Evolutionary conservation across 495 filamentous ascomycete species (phyloP), one percentile per base, ranked within the genome.

Genomic region (Astrocystis sublimbata): DNA sequence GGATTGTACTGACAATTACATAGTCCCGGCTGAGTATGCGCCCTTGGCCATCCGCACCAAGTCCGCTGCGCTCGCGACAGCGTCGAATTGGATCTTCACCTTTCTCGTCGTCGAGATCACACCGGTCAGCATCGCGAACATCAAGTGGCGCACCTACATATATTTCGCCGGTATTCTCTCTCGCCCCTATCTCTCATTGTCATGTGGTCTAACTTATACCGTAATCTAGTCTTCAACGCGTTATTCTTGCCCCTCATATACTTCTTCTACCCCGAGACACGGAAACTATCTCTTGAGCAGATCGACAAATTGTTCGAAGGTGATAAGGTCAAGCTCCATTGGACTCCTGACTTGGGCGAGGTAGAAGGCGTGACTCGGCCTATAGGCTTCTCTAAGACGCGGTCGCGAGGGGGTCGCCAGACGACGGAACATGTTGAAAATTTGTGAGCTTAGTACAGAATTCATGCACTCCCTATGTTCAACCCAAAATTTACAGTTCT

Each of bases 11-110:
- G n/a, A 50, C 42, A 40, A 26, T 9, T 12, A 19, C 19, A 7
- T 38, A 54, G 50, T 69, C 73, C 72, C 86, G 40, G 86, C 88
- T 21, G 88, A 90, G 70, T 81, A 89, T 66, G 83, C 86, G 46
- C 87, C 87, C 23, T 79, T 88, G 63, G 77, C 80, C 35, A 88
- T 86, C 24, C 77, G 88, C 58, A 83, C 80, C 21, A 84, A 86
- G 72, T 87, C 86, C 33, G 88, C 88, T 64, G 85, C 88, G 2
- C 75, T 89, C 8, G 87, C 84, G 1, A 88, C 87, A 19, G 86
- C 85, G 65, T 81, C 79, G 4, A 88, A 83, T 59, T 85, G 81
- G 76, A 77, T 84, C 60, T 78, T 70, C 58, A 81, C 80, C 30
- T 81, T 78, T 66, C 63, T 77, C 8, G 75, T 83, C 6, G 81